These are phyloP conservation scores for Geum urbanum DNA, from an alignment of 306 rosid species.

Conservation along the genomic window DNA sequence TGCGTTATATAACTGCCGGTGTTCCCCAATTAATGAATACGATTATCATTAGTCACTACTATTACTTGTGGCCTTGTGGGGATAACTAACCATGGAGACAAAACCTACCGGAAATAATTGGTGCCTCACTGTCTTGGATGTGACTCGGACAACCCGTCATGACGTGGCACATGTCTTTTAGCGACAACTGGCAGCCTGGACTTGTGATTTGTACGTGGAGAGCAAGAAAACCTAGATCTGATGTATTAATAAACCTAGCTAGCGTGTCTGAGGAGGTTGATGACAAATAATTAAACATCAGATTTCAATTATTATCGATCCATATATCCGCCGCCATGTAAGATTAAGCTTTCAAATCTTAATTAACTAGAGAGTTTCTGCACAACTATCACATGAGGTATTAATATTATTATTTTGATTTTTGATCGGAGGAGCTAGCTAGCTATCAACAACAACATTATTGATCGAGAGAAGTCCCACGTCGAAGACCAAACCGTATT, in stretches of 20 bases:
- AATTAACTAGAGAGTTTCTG: background rate
- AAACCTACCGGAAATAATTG: background rate
- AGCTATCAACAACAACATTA: too few species aligned
- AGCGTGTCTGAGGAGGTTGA: slow-evolving; percentile 5
- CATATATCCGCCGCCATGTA: background rate
- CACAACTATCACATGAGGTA: background rate
- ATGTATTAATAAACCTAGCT: background rate
- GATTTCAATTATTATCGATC: background rate
- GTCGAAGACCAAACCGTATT: background rate
- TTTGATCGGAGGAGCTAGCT: background rate
- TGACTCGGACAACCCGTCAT: background rate
- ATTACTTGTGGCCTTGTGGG: background rate
- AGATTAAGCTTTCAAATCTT: background rate
- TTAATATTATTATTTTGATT: background rate
- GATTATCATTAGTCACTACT: background rate
- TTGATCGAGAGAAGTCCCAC: too few species aligned
- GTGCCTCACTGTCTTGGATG: background rate
- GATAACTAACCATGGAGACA: background rate
- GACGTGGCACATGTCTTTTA: background rate
- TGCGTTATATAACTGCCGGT: background rate
- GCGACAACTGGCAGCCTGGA: background rate
- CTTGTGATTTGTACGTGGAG: background rate
- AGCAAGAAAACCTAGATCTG: background rate
- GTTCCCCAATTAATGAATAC: background rate
- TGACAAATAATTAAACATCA: background rate